A percentile compares a stretch with the other conserved stretches of the same genome.
These are phyloP conservation scores for Boletus tomentosulus DNA, from an alignment of 768 basidiomycete species.

Conservation along the genomic window DNA sequence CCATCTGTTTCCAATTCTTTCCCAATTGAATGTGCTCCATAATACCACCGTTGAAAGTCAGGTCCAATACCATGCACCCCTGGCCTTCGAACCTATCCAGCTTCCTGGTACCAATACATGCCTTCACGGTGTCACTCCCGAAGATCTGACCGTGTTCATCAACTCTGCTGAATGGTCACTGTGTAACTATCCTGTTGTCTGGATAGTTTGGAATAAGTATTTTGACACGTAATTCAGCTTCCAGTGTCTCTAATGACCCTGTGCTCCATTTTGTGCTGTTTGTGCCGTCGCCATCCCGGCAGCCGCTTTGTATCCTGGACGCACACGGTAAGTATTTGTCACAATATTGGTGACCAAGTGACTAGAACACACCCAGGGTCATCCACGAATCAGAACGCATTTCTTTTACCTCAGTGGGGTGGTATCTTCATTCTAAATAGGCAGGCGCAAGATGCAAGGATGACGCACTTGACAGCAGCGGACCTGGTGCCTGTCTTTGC, in stretches of 20 bases:
- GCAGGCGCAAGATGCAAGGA: constrained; percentile 23
- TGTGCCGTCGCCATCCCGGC: constrained; percentile 64
- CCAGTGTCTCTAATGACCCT: constrained; percentile 88
- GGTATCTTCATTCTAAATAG: constrained; percentile 79
- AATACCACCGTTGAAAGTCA: constrained; percentile 95
- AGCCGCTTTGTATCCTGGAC: constrained; percentile 67
- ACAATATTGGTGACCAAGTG: constrained; percentile 2
- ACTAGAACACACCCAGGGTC: constrained; percentile 36
- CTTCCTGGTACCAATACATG: constrained; percentile 32
- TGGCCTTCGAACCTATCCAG: constrained; percentile 67
- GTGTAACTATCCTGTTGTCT: constrained; percentile 45
- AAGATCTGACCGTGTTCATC: constrained; percentile 88
- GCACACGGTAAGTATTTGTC: constrained; percentile 39
- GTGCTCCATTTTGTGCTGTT: constrained; percentile 92
- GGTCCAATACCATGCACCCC: constrained; percentile 85
- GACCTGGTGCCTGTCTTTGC: constrained; percentile 53
- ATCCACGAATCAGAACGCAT: constrained; percentile 54
- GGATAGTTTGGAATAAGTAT: not conserved
- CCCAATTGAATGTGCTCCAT: constrained; percentile 62
- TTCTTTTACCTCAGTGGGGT: constrained; percentile 93
- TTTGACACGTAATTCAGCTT: constrained; percentile 49
- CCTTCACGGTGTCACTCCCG: constrained; percentile 61
- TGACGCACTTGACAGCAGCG: constrained; percentile 30
- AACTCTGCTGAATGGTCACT: constrained; percentile 97
- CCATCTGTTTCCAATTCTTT: constrained; percentile 63